phyloP scores from a whole-genome alignment of 2,329 filamentous ascomycete genomes.

The Ramichloridium luteum region DNA sequence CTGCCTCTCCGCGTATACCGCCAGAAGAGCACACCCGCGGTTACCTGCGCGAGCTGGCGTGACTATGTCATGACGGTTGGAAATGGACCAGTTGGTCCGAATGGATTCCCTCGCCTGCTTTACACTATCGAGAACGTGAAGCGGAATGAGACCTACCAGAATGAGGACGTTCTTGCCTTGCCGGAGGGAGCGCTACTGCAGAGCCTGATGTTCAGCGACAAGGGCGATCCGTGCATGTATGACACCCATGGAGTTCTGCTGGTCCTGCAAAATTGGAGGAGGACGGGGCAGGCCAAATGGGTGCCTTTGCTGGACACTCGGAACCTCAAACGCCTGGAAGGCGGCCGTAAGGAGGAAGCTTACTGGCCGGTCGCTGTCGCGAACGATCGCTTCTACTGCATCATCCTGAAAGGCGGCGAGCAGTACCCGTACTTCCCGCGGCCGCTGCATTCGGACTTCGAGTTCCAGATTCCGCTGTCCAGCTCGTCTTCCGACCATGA shows the following conservation, averaged over 20 bases:
- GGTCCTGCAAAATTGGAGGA: conserved; percentile 82
- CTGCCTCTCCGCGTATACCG: conserved; percentile 80
- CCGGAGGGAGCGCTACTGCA: conserved; percentile 60
- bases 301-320: conserved; percentile 85
- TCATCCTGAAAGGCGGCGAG: conserved; percentile 94
- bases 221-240: conserved; percentile 93
- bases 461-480: conserved; percentile 72
- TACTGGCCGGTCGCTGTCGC: conserved; percentile 96
- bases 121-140: conserved; percentile 95
- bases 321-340: conserved; percentile 66
- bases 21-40: conserved; percentile 78
- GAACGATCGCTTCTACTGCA: conserved; percentile 88
- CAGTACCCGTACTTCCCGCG: conserved; percentile 86
- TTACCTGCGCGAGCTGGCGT: conserved; percentile 86
- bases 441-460: conserved; percentile 83
- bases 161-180: conserved; percentile 80
- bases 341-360: conserved; percentile 72
- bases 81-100: conserved; percentile 71
- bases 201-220: conserved; percentile 83
- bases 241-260: conserved; percentile 83
- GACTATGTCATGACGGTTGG: conserved; percentile 96
- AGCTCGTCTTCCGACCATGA: conserved; percentile 32
- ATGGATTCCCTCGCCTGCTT: conserved; percentile 64
- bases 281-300: conserved; percentile 75
- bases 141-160: conserved; percentile 85